phyloP scores from a whole-genome alignment of 441 rosid species.

The Theobroma grandiflorum region DNA sequence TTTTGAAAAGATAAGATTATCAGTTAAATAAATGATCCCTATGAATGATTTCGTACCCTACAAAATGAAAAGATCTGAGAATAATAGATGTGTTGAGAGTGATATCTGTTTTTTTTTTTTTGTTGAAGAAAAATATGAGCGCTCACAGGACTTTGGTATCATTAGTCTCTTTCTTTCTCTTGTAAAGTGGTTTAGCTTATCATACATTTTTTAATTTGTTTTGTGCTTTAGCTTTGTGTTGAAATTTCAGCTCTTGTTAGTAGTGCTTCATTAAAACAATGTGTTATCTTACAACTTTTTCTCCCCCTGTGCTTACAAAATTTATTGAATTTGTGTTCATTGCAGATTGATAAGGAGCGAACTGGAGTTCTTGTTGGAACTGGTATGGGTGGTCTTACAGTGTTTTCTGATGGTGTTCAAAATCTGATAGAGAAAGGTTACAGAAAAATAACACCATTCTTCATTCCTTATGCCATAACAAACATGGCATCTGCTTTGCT shows the following conservation, averaged over 20 bases:
- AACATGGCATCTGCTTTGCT: conserved; percentile 97
- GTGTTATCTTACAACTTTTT: neutral
- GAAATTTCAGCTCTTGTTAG: conserved; percentile 21
- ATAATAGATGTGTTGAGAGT: neutral
- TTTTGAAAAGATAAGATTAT: neutral
- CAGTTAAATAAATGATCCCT: too few species aligned
- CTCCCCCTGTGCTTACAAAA: neutral
- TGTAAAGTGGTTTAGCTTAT: neutral
- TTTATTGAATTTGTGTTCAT: conserved; percentile 20
- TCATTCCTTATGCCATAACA: conserved; percentile 92
- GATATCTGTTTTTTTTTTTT: neutral
- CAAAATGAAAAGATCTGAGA: neutral
- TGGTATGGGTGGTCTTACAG: conserved; percentile 97
- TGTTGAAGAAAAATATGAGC: neutral
- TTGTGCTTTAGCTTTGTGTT: conserved; percentile 2
- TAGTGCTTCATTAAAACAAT: conserved; percentile 18
- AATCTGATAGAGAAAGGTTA: conserved; percentile 85
- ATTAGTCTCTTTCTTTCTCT: neutral
- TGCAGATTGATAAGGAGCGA: conserved; percentile 78
- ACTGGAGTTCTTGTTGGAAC: conserved; percentile 97
- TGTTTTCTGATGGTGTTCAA: conserved; percentile 87
- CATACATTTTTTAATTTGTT: neutral
- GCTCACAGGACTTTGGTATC: neutral
- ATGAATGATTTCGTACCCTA: neutral
- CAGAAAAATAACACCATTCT: conserved; percentile 88